These are phyloP conservation scores for Salvia miltiorrhiza DNA, from an alignment of 257 asterid species.

Conservation along the genomic window DNA sequence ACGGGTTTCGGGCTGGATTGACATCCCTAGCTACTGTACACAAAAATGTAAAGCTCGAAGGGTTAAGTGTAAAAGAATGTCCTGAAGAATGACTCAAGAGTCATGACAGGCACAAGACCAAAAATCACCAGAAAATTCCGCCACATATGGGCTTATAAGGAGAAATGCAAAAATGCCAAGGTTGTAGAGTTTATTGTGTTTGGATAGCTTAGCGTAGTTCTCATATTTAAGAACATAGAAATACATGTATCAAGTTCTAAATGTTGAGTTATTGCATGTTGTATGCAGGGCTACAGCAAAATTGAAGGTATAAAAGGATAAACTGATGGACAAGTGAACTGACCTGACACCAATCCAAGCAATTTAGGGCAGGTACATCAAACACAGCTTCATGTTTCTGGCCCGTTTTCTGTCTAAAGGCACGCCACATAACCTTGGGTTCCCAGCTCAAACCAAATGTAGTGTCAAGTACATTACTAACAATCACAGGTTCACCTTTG, in stretches of 20 bases:
- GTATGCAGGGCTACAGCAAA: neutral
- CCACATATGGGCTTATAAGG: neutral
- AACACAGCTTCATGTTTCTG: conserved; percentile 41
- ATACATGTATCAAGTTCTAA: neutral
- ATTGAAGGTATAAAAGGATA: neutral
- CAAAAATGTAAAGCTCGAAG: neutral
- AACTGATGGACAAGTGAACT: conserved; percentile 18
- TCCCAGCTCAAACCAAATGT: conserved; percentile 94
- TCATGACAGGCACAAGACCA: neutral
- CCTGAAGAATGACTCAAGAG: neutral
- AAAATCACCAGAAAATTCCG: neutral
- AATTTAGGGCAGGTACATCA: conserved; percentile 59
- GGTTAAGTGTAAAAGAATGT: neutral
- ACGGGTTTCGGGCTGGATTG: too few species aligned
- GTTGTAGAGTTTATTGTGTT: neutral
- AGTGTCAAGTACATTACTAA: conserved; percentile 68
- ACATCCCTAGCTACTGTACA: too few species aligned
- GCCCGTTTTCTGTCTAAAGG: conserved; percentile 55
- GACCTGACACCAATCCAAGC: conserved; percentile 93
- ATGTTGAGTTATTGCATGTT: neutral
- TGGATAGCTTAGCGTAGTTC: neutral
- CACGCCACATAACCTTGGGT: conserved; percentile 99
- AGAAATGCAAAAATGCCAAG: neutral
- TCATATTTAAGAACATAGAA: neutral
- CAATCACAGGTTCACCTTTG: conserved; percentile 86